Conservation (phyloP, 1,284 basidiomycete species). For the Agaricales sp. region DNA sequence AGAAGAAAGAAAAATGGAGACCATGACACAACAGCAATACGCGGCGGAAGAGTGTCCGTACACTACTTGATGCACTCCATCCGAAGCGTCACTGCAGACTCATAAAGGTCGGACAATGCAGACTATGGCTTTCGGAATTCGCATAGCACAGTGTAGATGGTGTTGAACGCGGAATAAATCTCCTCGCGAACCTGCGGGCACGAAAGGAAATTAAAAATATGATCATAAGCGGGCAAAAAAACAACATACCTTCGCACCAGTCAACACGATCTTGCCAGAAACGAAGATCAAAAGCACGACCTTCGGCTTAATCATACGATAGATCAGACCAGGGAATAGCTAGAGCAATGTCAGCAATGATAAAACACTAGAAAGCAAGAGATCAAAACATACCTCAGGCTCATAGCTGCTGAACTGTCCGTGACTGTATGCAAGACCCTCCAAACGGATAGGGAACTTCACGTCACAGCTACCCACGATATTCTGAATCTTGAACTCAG, state of each 20-base stretch:
- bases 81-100: slow-evolving; percentile 9
- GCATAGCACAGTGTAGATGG: slow-evolving; percentile 92
- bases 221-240: slow-evolving; percentile 22
- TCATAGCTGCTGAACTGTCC: slow-evolving; percentile 98
- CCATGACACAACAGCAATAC: slow-evolving; percentile 16
- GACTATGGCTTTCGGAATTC: slow-evolving; percentile 78
- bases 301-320: slow-evolving; percentile 99
- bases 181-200: slow-evolving; percentile 86
- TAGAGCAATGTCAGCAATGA: slow-evolving; percentile 21
- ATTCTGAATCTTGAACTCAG: slow-evolving; percentile 99
- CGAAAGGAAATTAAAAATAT: slow-evolving; percentile 25
- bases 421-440: slow-evolving; percentile 97
- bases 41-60: slow-evolving; percentile 26
- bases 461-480: slow-evolving; percentile 99
- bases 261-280: slow-evolving; percentile 97
- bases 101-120: too few species aligned
- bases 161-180: slow-evolving; percentile 99
- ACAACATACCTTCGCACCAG: slow-evolving; percentile 86
- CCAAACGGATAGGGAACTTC: slow-evolving; percentile 97
- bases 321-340: slow-evolving; percentile 98
- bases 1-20: slow-evolving; percentile 7
- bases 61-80: slow-evolving; percentile 21
- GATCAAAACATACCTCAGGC: slow-evolving; percentile 71
- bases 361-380: not conserved
- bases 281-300: slow-evolving; percentile 98